phyloP scores from a whole-genome alignment of 1,284 basidiomycete genomes.

The Xerocomus cyaneibrunnescens region DNA sequence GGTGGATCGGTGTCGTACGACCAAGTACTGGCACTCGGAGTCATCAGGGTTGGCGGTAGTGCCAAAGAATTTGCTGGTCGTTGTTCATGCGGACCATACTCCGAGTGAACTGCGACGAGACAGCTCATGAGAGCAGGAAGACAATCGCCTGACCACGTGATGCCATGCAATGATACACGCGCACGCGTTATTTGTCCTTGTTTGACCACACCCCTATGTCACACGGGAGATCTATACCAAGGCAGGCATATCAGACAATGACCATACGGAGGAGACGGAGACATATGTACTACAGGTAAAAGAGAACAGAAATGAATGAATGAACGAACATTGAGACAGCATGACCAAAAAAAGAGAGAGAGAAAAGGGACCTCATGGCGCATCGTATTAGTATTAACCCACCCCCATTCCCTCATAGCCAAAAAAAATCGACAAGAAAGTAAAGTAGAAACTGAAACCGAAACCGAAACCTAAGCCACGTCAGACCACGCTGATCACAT shows the following conservation, averaged over 20 bases:
- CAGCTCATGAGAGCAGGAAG: background rate
- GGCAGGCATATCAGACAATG: background rate
- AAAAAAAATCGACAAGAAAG: constrained; percentile 25
- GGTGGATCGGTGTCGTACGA: background rate
- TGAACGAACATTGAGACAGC: constrained; percentile 8
- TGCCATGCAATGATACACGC: background rate
- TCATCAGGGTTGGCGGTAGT: background rate
- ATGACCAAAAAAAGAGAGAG: constrained; percentile 4
- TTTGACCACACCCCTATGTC: constrained; percentile 1
- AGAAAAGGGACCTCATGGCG: constrained; percentile 3
- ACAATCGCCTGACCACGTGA: constrained; percentile 18
- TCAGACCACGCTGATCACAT: background rate
- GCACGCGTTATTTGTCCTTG: constrained; percentile 21
- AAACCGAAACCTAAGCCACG: background rate
- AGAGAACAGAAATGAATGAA: background rate
- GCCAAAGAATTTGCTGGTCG: background rate
- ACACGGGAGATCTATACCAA: background rate
- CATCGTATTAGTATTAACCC: constrained; percentile 28
- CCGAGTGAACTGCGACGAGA: constrained; percentile 6
- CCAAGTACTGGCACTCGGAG: background rate
- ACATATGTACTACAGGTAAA: constrained; percentile 12
- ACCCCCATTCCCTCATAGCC: constrained; percentile 2
- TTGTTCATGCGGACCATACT: background rate
- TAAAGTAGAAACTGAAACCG: background rate
- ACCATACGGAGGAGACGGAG: background rate